Evolutionary conservation across 495 filamentous ascomycete species (phyloP), one percentile per base, ranked within the genome.

Genomic region (Podospora bellae-mahoneyi): DNA sequence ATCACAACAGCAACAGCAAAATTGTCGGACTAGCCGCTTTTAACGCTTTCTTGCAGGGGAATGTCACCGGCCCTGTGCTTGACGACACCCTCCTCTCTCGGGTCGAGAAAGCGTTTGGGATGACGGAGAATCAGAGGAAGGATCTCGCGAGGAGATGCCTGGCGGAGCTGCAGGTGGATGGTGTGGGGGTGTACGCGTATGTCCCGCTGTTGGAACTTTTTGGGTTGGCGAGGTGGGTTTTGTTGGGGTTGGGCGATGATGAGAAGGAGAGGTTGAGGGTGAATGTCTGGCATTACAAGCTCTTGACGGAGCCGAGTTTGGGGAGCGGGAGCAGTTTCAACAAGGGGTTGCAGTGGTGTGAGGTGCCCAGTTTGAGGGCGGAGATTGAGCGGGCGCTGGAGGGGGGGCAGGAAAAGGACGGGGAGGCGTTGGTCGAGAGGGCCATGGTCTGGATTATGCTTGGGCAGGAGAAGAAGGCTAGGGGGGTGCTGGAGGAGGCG

Each of bases 51-150:
- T 77, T 97, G 23, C 95, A 98, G 71, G 88, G 89, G 0, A 98
- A 92, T 76, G 91, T 97, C 63, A 97, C 95, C 16, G 95, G 95
- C 0, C 96, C 94, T 0, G 80, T 93, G n/a, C 78, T 94, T 20
- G 87, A 88, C 6, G 68, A 73, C 23, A 62, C 15, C 0, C 18
- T 3, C 1, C 23, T 76, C 9, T 60, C 76, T 0, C 30, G 68
- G 0, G 58, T 76, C 7, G 75, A 82, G 54, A 55, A 61, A 3
- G 64, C 73, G 5, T 80, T 83, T 55, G n/a, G 0, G 9, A 23
- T 0, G 9, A 23, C 0, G 2, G 53, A n/a, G 7, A 20, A 19
- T 5, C 23, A 60, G 9, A 69, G 28, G 2, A 63, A 58, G 16
- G 5, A 34, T 0, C 60, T 70, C 10, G 60, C 66, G 13, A 72